These are phyloP conservation scores for Aspergillus proliferans DNA, from an alignment of 2,329 filamentous ascomycete species.

Conservation along the genomic window DNA sequence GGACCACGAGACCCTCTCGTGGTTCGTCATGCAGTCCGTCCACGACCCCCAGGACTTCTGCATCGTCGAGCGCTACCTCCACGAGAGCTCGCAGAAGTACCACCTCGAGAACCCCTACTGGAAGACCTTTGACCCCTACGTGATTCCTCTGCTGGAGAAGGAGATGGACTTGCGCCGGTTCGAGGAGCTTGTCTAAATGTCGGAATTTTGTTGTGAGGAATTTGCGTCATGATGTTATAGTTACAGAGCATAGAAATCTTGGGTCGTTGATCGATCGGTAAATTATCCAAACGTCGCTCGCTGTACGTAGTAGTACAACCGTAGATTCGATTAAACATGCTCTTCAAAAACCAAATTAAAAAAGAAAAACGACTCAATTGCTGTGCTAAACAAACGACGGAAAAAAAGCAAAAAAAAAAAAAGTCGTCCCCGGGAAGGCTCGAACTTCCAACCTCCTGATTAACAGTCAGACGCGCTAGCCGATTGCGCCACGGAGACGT, in stretches of 20 bases:
- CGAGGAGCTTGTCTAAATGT: conserved; percentile 49
- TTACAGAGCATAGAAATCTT: not conserved
- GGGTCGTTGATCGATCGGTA: not conserved
- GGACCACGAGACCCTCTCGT: conserved; percentile 63
- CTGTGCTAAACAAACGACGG: not conserved
- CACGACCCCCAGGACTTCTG: conserved; percentile 64
- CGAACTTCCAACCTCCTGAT: conserved; percentile 1
- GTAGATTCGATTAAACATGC: no score
- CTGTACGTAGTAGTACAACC: not conserved
- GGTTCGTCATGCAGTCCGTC: conserved; percentile 73
- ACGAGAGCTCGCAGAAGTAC: conserved; percentile 56
- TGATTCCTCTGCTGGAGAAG: conserved; percentile 60
- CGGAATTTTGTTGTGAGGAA: not conserved
- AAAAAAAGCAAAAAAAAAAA: not conserved
- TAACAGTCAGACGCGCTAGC: not conserved
- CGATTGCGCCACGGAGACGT: not conserved
- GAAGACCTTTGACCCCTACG: conserved; percentile 71
- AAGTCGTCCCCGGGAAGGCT: not conserved
- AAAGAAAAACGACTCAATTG: not conserved
- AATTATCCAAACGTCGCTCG: not conserved
- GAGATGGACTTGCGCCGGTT: conserved; percentile 64
- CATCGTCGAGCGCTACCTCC: conserved; percentile 67
- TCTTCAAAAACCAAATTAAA: no score
- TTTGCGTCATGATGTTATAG: not conserved
- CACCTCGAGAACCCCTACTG: conserved; percentile 65